These are phyloP conservation scores for Monosporascus sp. DNA, from an alignment of 2,329 filamentous ascomycete genomes.

Conservation along the genomic window DNA sequence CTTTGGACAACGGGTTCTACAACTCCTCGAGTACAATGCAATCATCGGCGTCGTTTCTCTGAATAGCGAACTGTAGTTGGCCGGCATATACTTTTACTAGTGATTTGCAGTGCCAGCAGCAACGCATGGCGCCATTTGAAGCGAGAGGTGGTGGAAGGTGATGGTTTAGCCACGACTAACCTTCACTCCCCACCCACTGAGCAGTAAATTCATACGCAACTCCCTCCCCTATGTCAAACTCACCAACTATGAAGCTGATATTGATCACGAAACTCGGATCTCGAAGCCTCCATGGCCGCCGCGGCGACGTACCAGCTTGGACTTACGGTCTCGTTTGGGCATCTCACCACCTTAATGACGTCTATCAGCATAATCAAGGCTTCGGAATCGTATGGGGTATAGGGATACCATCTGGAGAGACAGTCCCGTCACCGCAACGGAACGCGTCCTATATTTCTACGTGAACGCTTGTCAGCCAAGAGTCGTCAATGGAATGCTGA, in stretches of 20 bases:
- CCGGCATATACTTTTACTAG: slow-evolving; percentile 11
- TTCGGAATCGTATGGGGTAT: neutral
- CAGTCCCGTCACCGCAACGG: slow-evolving; percentile 12
- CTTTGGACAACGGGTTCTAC: slow-evolving; percentile 10
- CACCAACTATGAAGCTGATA: slow-evolving; percentile 1
- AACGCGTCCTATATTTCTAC: slow-evolving; percentile 19
- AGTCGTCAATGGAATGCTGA: slow-evolving; percentile 6
- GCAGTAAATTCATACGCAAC: no score
- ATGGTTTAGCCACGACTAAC: slow-evolving; percentile 2
- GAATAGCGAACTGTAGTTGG: slow-evolving; percentile 20
- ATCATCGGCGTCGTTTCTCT: slow-evolving; percentile 7
- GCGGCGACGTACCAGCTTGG: slow-evolving; percentile 5
- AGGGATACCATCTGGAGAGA: slow-evolving; percentile 8
- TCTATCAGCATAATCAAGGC: slow-evolving; percentile 6
- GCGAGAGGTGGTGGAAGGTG: slow-evolving; percentile 1
- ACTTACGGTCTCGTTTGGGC: slow-evolving; percentile 7
- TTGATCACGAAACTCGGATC: neutral
- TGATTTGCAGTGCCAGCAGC: slow-evolving; percentile 15
- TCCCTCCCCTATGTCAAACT: slow-evolving; percentile 5
- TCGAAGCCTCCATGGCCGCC: slow-evolving; percentile 5
- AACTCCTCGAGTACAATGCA: slow-evolving; percentile 2
- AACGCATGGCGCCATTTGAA: slow-evolving; percentile 6
- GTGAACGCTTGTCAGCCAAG: slow-evolving; percentile 9
- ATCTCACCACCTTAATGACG: slow-evolving; percentile 9
- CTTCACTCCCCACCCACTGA: neutral